phyloP scores from a whole-genome alignment of 2,329 filamentous ascomycete species.

The Aotearoamyces nothofagi region DNA sequence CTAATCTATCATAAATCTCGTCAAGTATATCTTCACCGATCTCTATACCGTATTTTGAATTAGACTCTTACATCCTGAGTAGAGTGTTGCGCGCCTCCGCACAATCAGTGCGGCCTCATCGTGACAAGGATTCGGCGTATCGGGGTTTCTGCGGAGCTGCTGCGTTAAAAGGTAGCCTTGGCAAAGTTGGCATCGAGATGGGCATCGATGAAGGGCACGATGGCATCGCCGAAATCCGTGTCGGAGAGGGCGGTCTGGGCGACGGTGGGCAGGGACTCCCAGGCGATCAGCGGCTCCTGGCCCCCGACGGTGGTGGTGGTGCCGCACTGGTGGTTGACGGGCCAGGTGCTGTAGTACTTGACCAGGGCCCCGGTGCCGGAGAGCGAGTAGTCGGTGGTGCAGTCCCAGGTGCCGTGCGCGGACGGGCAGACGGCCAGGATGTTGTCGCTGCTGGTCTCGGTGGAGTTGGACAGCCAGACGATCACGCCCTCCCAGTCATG shows the following conservation, averaged over 20 bases:
- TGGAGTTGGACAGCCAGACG: slow-evolving; percentile 28
- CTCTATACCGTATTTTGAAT: no score
- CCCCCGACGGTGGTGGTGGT: slow-evolving; percentile 22
- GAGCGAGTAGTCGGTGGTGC: slow-evolving; percentile 25
- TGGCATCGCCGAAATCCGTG: slow-evolving; percentile 26
- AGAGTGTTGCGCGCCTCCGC: no score
- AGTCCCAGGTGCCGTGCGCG: slow-evolving; percentile 32
- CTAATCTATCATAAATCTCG: no score
- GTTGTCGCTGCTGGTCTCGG: slow-evolving; percentile 18
- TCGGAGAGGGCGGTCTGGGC: slow-evolving; percentile 21
- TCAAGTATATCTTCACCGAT: no score
- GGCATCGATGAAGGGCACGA: slow-evolving; percentile 24
- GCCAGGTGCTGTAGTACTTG: slow-evolving; percentile 31
- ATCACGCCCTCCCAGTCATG: slow-evolving; percentile 41
- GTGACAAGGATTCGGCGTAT: no score
- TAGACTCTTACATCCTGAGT: no score
- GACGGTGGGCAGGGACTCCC: slow-evolving; percentile 24
- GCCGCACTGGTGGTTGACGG: slow-evolving; percentile 25
- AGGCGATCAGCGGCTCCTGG: slow-evolving; percentile 25
- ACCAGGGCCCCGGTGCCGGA: slow-evolving; percentile 28
- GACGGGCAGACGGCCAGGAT: slow-evolving; percentile 34
- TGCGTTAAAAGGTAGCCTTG: slow-evolving; percentile 21
- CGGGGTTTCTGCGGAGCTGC: no score
- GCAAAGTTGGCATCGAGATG: slow-evolving; percentile 25
- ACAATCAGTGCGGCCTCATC: no score